Evolutionary conservation across 2,329 filamentous ascomycete species (phyloP), one percentile per base, ranked within the genome.

Genomic region (Aspergillus fijiensis): DNA sequence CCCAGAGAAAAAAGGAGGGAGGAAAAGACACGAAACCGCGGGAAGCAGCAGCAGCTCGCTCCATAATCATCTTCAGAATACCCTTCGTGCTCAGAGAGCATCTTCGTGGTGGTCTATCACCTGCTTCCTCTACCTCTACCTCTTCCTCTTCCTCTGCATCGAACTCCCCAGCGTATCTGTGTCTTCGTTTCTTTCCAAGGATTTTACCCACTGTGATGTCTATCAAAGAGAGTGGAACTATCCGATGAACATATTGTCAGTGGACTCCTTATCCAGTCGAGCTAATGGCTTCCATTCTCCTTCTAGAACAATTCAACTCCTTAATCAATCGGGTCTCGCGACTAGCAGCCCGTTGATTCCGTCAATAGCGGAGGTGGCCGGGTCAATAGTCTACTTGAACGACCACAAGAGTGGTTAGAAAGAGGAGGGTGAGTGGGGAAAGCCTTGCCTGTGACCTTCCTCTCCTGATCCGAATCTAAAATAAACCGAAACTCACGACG

Each of bases 351-450:
- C 49, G 55, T 35, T 51, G 58, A 62, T 61, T 63, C 63, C 54
- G 51, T 65, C 66, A 64, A 65, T 67, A 65, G 66, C 63, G 62
- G 54, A 39, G 19, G 33, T 33, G 51, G 25, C 49, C 55, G 53
- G 57, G 29, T 63, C 62, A 64, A 65, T 65, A 65, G 63, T 65
- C 42, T 56, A 51, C 7, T 23, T 39, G 39, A 48, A 52, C 21
- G 29, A 27, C 48, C 39, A 45, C 27, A 52, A 33, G 19, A 21
- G 50, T 29, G 29, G 50, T 48, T 45, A 21, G 16, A 49, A n/a
- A 49, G 16, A 9, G 21, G 31, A 27, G 55, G 16, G 16, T 16
- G 39, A 7, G 39, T 45, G 39, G 39, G 39, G 39, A 45, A 5
- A 29, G 27, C 27, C 16, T 19, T 45, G 16, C 16, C 39, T 45